Percentiles rank a stretch among this genome's conserved stretches.
Conservation (phyloP, 257 asterid genomes). For the Solanum etuberosum region DNA sequence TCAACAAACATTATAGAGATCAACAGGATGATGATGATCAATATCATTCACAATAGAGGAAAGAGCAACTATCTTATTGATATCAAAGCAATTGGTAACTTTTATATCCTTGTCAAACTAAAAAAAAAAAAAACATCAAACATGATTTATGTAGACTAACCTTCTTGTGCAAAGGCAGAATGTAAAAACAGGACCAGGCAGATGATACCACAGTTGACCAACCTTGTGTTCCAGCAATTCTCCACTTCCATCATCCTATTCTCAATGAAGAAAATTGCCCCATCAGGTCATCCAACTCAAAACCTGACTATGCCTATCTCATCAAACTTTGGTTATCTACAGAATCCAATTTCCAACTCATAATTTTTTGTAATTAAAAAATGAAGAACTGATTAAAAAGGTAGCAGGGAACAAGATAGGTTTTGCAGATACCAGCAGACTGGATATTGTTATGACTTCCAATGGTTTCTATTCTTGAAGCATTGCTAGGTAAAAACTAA, state of each 20-base stretch:
- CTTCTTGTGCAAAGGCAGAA: conserved; percentile 43
- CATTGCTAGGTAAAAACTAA: background rate
- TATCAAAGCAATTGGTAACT: background rate
- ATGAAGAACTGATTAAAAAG: background rate
- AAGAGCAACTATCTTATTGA: background rate
- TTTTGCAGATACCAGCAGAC: conserved; percentile 6
- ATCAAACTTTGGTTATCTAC: background rate
- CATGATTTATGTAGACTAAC: conserved; percentile 19
- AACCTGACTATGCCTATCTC: background rate
- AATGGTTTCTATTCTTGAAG: conserved; percentile 13
- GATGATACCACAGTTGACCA: conserved; percentile 14
- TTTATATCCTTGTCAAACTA: background rate
- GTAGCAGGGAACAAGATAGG: conserved; percentile 6
- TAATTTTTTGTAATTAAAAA: background rate
- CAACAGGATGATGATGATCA: background rate
- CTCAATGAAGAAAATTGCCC: conserved; percentile 20
- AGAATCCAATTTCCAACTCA: background rate
- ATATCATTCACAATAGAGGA: background rate
- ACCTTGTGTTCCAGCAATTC: conserved; percentile 18
- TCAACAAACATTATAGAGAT: background rate
- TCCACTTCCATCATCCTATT: conserved; percentile 48
- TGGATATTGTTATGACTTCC: conserved; percentile 5
- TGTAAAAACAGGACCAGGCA: conserved; percentile 23
- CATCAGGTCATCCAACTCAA: conserved; percentile 27
- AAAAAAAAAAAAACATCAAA: background rate